Conservation (phyloP, 495 filamentous ascomycete species). For the Cercophora newfieldiana region DNA sequence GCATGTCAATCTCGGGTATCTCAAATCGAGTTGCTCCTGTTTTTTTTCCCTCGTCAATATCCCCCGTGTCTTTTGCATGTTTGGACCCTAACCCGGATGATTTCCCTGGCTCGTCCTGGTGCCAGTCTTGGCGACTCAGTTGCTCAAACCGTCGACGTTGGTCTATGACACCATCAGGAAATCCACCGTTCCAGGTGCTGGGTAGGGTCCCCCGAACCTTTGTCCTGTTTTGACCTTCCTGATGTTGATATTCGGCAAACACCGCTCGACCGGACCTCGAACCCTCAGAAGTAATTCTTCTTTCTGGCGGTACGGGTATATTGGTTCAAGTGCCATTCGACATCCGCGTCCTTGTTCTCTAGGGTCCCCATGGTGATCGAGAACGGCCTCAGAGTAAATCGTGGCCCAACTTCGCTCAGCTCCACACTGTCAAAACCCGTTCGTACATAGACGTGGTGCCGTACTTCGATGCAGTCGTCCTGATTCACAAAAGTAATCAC, state of each 20-base stretch:
- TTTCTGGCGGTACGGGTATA: slow-evolving; percentile 91
- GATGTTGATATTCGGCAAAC: not conserved
- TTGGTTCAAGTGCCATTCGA: slow-evolving; percentile 92
- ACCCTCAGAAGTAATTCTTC: slow-evolving; percentile 78
- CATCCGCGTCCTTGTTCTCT: slow-evolving; percentile 94
- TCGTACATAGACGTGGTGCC: slow-evolving; percentile 57
- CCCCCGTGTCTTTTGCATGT: not conserved
- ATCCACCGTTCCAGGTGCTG: not conserved
- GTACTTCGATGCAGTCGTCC: slow-evolving; percentile 83
- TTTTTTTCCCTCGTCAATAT: not conserved
- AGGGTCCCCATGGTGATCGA: slow-evolving; percentile 91
- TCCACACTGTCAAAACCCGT: slow-evolving; percentile 87
- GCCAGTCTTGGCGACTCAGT: not conserved
- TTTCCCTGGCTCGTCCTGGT: not conserved
- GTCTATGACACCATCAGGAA: no score
- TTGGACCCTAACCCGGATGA: not conserved
- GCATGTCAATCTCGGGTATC: slow-evolving; percentile 9
- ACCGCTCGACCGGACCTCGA: not conserved
- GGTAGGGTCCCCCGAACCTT: not conserved
- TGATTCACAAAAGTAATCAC: slow-evolving; percentile 94
- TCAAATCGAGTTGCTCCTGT: not conserved
- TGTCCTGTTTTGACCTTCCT: not conserved
- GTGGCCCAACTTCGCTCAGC: slow-evolving; percentile 89
- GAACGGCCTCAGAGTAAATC: slow-evolving; percentile 96
- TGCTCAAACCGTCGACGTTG: not conserved